Evolutionary conservation across 129 eudicot genomes (phyloP).

Genomic region (Helianthus tuberosus): DNA sequence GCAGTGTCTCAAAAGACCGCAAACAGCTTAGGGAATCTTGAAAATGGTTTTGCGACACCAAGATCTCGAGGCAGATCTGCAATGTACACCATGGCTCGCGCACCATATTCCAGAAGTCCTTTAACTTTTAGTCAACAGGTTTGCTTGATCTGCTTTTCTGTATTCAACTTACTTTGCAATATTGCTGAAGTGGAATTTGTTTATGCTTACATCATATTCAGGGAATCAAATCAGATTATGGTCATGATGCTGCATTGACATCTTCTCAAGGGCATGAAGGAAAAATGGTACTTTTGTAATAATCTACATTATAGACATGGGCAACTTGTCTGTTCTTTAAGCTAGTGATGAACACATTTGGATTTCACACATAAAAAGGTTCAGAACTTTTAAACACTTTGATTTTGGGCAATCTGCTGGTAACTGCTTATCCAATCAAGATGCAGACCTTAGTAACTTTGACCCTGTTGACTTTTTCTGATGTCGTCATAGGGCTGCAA

Average conservation of each 20-base stretch:
- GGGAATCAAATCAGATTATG: slow-evolving; percentile 44
- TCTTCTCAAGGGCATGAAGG: slow-evolving; percentile 47
- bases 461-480: not conserved
- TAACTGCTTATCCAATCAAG: not conserved
- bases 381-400: not conserved
- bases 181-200: slow-evolving; percentile 21
- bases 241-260: slow-evolving; percentile 37
- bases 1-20: slow-evolving; percentile 45
- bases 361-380: not conserved
- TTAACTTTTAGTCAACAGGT: slow-evolving; percentile 47
- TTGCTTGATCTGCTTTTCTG: slow-evolving; percentile 15
- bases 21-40: slow-evolving; percentile 37
- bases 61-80: slow-evolving; percentile 95
- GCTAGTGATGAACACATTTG: not conserved
- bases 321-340: not conserved
- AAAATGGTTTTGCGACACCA: slow-evolving; percentile 66
- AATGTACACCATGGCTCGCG: slow-evolving; percentile 88
- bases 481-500: no score
- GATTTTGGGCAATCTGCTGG: not conserved
- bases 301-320: not conserved
- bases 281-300: slow-evolving; percentile 40
- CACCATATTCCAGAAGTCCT: slow-evolving; percentile 66
- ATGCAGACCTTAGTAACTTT: slow-evolving; percentile 3
- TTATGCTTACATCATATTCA: slow-evolving; percentile 22
- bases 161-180: slow-evolving; percentile 10